A percentile compares a stretch with the other conserved stretches of the same genome.
Conservation (phyloP, 2,329 filamentous ascomycete species). For the Xylaria hypoxylon region DNA sequence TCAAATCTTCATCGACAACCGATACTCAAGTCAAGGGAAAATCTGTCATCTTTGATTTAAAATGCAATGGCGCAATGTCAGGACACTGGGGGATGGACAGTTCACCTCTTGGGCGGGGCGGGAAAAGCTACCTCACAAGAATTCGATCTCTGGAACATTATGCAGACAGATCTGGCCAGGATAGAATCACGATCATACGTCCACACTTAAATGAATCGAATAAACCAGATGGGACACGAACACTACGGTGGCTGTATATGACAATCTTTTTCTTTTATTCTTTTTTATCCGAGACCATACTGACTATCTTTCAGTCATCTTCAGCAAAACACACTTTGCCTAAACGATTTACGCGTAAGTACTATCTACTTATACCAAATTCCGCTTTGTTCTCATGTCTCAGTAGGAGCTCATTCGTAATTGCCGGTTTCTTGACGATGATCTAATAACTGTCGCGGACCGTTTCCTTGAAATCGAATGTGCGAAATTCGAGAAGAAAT, state of each 20-base stretch:
- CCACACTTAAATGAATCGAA: background rate
- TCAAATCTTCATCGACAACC: constrained; percentile 4
- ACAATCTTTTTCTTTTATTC: background rate
- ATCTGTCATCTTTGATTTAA: background rate
- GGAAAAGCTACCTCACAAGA: constrained; percentile 16
- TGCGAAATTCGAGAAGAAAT: constrained; percentile 31
- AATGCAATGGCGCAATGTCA: background rate
- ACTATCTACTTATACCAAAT: background rate
- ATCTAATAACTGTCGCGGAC: constrained; percentile 20
- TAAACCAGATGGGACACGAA: background rate
- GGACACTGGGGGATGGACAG: background rate
- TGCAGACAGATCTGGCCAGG: constrained; percentile 24
- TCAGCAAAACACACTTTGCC: constrained; percentile 23
- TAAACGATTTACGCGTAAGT: constrained; percentile 24
- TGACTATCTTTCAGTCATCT: constrained; percentile 21
- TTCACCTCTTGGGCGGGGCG: background rate
- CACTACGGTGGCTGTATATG: constrained; percentile 33
- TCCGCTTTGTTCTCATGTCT: background rate
- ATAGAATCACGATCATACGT: constrained; percentile 27
- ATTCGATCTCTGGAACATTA: constrained; percentile 29
- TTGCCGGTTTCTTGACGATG: constrained; percentile 24
- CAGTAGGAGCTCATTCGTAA: constrained; percentile 15
- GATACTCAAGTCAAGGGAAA: background rate
- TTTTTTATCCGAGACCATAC: background rate
- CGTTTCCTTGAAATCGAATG: constrained; percentile 24